Conservation (phyloP, 257 asterid species). For the Capsicum pubescens region DNA sequence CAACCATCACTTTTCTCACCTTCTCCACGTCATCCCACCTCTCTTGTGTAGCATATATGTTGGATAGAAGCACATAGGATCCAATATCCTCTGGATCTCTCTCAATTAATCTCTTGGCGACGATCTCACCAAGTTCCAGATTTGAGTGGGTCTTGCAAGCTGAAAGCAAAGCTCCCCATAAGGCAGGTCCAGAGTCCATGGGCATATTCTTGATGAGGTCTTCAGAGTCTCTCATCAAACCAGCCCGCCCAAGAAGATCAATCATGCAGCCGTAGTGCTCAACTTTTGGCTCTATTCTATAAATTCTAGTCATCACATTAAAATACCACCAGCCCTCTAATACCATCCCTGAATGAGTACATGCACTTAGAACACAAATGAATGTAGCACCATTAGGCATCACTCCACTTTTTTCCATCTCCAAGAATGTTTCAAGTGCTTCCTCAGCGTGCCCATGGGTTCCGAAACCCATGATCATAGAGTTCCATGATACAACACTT, state of each 20-base stretch:
- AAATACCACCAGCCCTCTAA: conserved; percentile 55
- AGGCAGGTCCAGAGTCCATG: conserved; percentile 30
- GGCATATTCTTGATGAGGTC: conserved; percentile 36
- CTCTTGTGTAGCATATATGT: conserved; percentile 47
- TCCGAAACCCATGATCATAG: conserved; percentile 52
- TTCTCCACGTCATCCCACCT: conserved; percentile 47
- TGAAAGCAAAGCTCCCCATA: conserved; percentile 44
- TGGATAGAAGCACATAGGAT: conserved; percentile 43
- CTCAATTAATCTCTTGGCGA: conserved; percentile 41
- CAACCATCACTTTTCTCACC: conserved; percentile 43
- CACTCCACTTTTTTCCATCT: conserved; percentile 43
- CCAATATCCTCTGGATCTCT: conserved; percentile 45
- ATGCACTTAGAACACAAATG: conserved; percentile 43
- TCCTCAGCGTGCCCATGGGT: conserved; percentile 42
- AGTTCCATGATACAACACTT: conserved; percentile 50
- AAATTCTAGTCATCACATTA: conserved; percentile 42
- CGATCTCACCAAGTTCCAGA: conserved; percentile 43
- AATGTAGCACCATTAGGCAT: conserved; percentile 51
- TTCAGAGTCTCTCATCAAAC: conserved; percentile 43
- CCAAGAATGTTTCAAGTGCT: conserved; percentile 47
- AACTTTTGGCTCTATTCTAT: conserved; percentile 41
- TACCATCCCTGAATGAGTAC: conserved; percentile 46
- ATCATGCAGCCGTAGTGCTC: conserved; percentile 56
- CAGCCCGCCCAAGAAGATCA: conserved; percentile 46
- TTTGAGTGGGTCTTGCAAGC: conserved; percentile 45